Evolutionary conservation across 1,284 basidiomycete species (phyloP).

Genomic region (Somion occarium): DNA sequence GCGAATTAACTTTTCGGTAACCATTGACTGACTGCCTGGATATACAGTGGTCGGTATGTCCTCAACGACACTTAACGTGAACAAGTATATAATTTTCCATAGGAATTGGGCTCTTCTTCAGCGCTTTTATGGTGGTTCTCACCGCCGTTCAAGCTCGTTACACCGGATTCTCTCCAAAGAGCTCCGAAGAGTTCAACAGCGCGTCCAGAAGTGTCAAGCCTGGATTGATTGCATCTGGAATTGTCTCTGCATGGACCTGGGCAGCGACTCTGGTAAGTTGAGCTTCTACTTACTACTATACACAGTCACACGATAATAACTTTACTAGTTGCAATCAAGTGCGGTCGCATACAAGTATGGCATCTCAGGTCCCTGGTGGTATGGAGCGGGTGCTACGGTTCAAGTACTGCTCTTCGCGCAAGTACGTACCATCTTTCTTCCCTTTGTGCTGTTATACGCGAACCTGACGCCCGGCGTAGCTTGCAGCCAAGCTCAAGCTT

Average conservation of each 20-base stretch:
- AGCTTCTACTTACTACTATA: neutral
- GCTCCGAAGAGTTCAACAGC: slow-evolving; percentile 78
- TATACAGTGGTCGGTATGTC: slow-evolving; percentile 44
- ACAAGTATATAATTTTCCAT: neutral
- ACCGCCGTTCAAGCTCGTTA: slow-evolving; percentile 71
- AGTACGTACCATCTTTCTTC: slow-evolving; percentile 18
- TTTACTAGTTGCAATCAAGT: slow-evolving; percentile 60
- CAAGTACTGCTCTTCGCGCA: slow-evolving; percentile 48
- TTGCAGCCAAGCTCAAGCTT: slow-evolving; percentile 53
- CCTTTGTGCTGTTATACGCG: neutral
- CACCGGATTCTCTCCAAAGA: slow-evolving; percentile 67
- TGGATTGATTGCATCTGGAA: slow-evolving; percentile 86
- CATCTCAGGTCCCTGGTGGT: slow-evolving; percentile 50
- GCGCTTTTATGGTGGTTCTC: slow-evolving; percentile 68
- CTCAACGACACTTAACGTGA: neutral
- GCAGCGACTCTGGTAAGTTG: slow-evolving; percentile 62
- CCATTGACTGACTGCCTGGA: too few species aligned
- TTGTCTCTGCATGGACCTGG: slow-evolving; percentile 86
- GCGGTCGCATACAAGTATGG: slow-evolving; percentile 85
- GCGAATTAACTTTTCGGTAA: too few species aligned
- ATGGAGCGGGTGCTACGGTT: slow-evolving; percentile 42
- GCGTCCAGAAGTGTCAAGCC: slow-evolving; percentile 83
- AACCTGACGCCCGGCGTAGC: slow-evolving; percentile 19
- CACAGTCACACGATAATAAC: neutral
- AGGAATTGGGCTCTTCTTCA: slow-evolving; percentile 85